These are phyloP conservation scores for Hawksworthiomyces lignivorus DNA, from an alignment of 2,329 filamentous ascomycete genomes.

Conservation along the genomic window DNA sequence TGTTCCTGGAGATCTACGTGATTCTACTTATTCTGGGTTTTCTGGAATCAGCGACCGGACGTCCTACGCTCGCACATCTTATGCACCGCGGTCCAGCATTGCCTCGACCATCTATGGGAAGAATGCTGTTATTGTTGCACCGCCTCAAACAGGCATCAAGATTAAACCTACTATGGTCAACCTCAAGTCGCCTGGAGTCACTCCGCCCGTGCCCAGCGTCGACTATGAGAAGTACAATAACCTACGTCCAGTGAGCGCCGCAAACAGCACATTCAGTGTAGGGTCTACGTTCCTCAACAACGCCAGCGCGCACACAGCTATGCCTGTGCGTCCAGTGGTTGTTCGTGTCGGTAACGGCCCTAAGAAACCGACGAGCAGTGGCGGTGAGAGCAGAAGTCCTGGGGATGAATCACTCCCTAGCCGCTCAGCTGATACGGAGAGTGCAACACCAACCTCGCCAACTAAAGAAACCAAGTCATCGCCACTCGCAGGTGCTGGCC, in stretches of 20 bases:
- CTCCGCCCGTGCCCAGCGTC: slow-evolving; percentile 67
- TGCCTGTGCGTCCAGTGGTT: slow-evolving; percentile 50
- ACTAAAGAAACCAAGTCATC: neutral
- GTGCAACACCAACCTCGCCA: too few species aligned
- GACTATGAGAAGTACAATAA: slow-evolving; percentile 53
- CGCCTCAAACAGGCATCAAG: slow-evolving; percentile 79
- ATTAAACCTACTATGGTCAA: slow-evolving; percentile 90
- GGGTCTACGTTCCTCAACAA: slow-evolving; percentile 62
- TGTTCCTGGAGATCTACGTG: slow-evolving; percentile 79
- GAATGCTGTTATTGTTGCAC: slow-evolving; percentile 73
- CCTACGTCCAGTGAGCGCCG: slow-evolving; percentile 42
- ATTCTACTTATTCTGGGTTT: slow-evolving; percentile 80
- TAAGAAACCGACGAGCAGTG: slow-evolving; percentile 31
- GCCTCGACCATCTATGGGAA: slow-evolving; percentile 92
- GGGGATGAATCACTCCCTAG: too few species aligned
- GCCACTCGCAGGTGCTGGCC: slow-evolving; percentile 6
- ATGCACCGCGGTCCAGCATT: slow-evolving; percentile 62
- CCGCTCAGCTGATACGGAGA: neutral
- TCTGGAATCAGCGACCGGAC: slow-evolving; percentile 56
- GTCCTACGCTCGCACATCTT: slow-evolving; percentile 52
- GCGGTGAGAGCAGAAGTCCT: neutral
- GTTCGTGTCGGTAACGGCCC: slow-evolving; percentile 47
- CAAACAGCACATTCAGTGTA: slow-evolving; percentile 54
- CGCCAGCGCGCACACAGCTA: slow-evolving; percentile 50
- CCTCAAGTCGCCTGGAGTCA: slow-evolving; percentile 60